These are phyloP conservation scores for Plasmodium chabaudi DNA, from an alignment of 169 alveolate species.

Conservation along the genomic window DNA sequence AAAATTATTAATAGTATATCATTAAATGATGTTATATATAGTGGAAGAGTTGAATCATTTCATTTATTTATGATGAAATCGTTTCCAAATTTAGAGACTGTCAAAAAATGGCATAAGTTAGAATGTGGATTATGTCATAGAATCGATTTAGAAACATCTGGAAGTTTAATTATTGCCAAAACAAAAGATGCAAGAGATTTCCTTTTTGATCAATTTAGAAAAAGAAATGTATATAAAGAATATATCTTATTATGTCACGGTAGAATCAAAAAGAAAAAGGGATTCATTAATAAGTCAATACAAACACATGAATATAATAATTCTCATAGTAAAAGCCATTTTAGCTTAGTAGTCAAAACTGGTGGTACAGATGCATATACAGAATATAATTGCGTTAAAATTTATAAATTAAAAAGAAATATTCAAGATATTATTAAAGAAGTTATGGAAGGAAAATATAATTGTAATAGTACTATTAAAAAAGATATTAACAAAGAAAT, in stretches of 20 bases:
- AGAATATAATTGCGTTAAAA: constrained; percentile 78
- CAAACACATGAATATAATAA: constrained; percentile 81
- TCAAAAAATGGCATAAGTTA: constrained; percentile 82
- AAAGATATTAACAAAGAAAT: constrained; percentile 41
- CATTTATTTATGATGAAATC: constrained; percentile 83
- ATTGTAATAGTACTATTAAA: constrained; percentile 47
- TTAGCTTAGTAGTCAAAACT: constrained; percentile 80
- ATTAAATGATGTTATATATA: constrained; percentile 76
- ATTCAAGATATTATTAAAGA: constrained; percentile 70
- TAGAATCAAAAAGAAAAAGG: constrained; percentile 77
- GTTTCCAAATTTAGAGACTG: constrained; percentile 81
- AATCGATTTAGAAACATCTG: constrained; percentile 83
- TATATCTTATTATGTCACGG: constrained; percentile 84
- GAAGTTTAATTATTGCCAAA: constrained; percentile 82
- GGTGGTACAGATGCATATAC: constrained; percentile 86
- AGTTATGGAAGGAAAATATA: constrained; percentile 41
- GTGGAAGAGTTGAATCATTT: constrained; percentile 83
- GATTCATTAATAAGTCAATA: constrained; percentile 78
- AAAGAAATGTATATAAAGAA: constrained; percentile 83
- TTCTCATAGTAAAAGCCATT: constrained; percentile 80
- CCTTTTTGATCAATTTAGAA: constrained; percentile 82
- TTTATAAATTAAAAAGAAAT: constrained; percentile 63
- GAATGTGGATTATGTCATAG: constrained; percentile 86
- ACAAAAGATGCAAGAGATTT: constrained; percentile 82
- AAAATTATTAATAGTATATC: constrained; percentile 78